Evolutionary conservation across 495 filamentous ascomycete genomes (phyloP).

Genomic region (Diplogelasinospora grovesii): DNA sequence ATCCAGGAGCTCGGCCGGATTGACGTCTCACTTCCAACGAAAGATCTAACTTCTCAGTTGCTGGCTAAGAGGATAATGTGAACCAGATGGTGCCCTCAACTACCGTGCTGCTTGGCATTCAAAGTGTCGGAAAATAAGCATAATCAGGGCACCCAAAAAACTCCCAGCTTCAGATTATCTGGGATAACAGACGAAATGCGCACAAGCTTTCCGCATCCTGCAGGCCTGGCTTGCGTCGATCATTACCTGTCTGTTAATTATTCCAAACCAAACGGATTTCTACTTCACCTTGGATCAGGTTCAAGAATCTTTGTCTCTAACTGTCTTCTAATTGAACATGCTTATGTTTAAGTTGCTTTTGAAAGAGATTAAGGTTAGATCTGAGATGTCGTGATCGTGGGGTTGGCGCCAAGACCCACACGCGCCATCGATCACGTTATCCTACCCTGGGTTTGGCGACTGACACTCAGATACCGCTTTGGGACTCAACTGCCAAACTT

Average conservation of each 20-base stretch:
- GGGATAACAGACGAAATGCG: too few species aligned
- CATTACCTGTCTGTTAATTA: neutral
- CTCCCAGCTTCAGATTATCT: too few species aligned
- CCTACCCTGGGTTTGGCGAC: slow-evolving; percentile 10
- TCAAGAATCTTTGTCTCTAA: neutral
- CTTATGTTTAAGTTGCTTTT: neutral
- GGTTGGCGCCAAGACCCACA: slow-evolving; percentile 4
- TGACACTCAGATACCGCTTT: neutral
- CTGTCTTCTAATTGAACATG: too few species aligned
- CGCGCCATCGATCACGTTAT: slow-evolving; percentile 10
- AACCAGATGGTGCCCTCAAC: too few species aligned
- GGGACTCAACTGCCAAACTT: neutral
- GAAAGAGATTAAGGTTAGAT: slow-evolving; percentile 3
- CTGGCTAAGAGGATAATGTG: too few species aligned
- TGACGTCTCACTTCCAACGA: too few species aligned
- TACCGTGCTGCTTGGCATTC: too few species aligned
- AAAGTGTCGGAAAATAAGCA: too few species aligned
- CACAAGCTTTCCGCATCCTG: too few species aligned
- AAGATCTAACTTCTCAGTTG: too few species aligned
- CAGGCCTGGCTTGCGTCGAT: slow-evolving; percentile 9
- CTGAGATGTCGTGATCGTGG: slow-evolving; percentile 18
- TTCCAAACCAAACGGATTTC: neutral
- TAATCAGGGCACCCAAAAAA: too few species aligned
- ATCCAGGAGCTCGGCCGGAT: too few species aligned
- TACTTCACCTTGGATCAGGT: neutral